Conservation (phyloP, 176 grass and related monocot species). For the Juncus effusus region DNA sequence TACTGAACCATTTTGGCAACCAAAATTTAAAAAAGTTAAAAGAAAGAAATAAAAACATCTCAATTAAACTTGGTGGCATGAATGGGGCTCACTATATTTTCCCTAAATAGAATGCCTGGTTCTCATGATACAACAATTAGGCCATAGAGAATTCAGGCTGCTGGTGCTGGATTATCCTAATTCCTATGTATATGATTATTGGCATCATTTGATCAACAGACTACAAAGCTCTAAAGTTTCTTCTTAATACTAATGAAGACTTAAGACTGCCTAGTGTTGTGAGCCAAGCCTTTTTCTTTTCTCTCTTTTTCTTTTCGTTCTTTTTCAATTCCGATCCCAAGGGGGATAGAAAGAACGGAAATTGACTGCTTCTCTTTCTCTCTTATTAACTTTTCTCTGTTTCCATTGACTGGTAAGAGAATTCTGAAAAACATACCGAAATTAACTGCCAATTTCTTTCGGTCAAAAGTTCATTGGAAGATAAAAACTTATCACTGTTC, state of each 20-base stretch:
- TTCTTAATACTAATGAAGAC: slow-evolving; percentile 10
- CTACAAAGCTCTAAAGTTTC: not conserved
- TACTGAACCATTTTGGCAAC: no score
- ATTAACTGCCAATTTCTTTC: slow-evolving; percentile 15
- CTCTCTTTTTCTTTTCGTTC: slow-evolving; percentile 40
- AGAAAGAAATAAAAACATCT: no score
- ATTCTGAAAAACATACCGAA: not conserved
- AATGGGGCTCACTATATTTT: no score
- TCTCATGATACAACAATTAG: no score
- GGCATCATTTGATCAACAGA: not conserved
- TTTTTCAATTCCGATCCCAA: slow-evolving; percentile 63
- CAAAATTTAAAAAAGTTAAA: no score
- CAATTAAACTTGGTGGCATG: no score
- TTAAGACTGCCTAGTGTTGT: slow-evolving; percentile 21
- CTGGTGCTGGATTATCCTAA: no score
- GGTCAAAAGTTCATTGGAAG: slow-evolving; percentile 16
- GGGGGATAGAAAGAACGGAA: slow-evolving; percentile 23
- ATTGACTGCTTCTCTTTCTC: slow-evolving; percentile 22
- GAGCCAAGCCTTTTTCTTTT: slow-evolving; percentile 57
- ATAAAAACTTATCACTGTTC: slow-evolving; percentile 1
- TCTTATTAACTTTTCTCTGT: not conserved
- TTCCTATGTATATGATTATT: no score
- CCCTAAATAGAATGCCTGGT: no score
- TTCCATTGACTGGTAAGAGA: not conserved
- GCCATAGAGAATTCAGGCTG: no score